These are phyloP conservation scores for Aspergillus hiratsukae DNA, from an alignment of 2,329 filamentous ascomycete species.

Conservation along the genomic window DNA sequence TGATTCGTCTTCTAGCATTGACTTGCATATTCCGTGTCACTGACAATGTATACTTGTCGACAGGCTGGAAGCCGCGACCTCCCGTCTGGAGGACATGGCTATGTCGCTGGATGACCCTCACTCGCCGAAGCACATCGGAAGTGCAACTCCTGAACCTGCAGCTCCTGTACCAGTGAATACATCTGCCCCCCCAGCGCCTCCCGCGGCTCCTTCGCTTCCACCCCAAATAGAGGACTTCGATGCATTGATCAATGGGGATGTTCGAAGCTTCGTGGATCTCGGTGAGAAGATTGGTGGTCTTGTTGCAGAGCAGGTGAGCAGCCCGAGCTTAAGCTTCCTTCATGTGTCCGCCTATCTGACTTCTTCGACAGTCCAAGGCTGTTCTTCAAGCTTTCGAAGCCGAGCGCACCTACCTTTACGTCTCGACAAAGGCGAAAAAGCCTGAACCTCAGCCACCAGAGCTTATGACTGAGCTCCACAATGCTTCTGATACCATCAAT, in stretches of 20 bases:
- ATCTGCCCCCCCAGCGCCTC: slow-evolving; percentile 43
- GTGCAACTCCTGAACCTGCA: slow-evolving; percentile 19
- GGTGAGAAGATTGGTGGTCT: slow-evolving; percentile 74
- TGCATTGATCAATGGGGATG: slow-evolving; percentile 65
- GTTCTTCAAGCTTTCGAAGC: slow-evolving; percentile 69
- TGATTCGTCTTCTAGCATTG: not conserved
- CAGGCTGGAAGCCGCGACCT: slow-evolving; percentile 96
- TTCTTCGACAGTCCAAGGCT: slow-evolving; percentile 46
- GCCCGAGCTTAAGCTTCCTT: not conserved
- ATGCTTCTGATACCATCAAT: slow-evolving; percentile 71
- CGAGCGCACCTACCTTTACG: slow-evolving; percentile 81
- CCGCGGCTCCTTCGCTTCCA: slow-evolving; percentile 59
- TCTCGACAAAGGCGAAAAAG: slow-evolving; percentile 88
- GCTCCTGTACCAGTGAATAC: slow-evolving; percentile 24
- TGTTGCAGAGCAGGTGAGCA: slow-evolving; percentile 70
- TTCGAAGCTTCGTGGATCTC: slow-evolving; percentile 72
- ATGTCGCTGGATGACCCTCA: slow-evolving; percentile 58
- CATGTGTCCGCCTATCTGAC: slow-evolving; percentile 9
- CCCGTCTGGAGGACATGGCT: slow-evolving; percentile 92
- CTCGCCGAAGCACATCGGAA: slow-evolving; percentile 32
- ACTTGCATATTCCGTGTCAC: slow-evolving; percentile 1
- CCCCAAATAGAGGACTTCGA: slow-evolving; percentile 86
- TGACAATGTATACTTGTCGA: slow-evolving; percentile 45
- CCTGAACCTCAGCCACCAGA: slow-evolving; percentile 70
- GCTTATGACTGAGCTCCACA: slow-evolving; percentile 81